These are phyloP conservation scores for Vigna hirtella DNA, from an alignment of 306 rosid species.

Conservation along the genomic window DNA sequence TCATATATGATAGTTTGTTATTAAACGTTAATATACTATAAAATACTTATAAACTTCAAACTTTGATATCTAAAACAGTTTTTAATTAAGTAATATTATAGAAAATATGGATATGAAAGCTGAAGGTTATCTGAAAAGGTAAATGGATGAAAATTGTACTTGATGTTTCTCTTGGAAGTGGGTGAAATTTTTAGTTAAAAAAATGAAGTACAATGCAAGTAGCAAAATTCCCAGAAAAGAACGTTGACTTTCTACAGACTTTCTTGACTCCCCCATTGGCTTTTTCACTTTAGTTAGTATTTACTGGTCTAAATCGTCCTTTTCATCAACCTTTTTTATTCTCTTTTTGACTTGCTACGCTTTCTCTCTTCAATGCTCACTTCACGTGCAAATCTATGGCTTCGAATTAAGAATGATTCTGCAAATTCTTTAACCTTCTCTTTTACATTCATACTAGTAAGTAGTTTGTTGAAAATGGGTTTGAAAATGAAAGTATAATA, in stretches of 20 bases:
- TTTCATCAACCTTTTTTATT: conserved; percentile 8
- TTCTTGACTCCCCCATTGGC: conserved; percentile 6
- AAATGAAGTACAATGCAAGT: conserved; percentile 49
- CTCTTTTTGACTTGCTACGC: conserved; percentile 40
- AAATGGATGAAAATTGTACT: conserved; percentile 43
- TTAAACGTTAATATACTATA: too few relatives aligned
- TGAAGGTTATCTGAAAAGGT: neutral
- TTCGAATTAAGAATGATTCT: neutral
- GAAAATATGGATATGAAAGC: neutral
- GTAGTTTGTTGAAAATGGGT: too few relatives aligned
- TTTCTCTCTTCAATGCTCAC: conserved; percentile 9
- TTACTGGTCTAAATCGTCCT: neutral
- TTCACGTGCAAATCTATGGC: conserved; percentile 32
- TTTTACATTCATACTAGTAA: too few relatives aligned
- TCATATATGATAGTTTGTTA: too few relatives aligned
- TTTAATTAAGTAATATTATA: neutral
- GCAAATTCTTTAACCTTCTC: neutral
- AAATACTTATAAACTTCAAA: too few relatives aligned
- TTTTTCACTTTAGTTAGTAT: conserved; percentile 12
- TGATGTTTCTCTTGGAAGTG: neutral
- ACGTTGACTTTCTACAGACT: conserved; percentile 51
- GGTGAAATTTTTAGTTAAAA: conserved; percentile 36
- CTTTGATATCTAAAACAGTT: neutral
- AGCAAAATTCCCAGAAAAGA: conserved; percentile 34
- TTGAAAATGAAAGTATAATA: too few relatives aligned